Percentiles rank a stretch among this genome's conserved stretches.
These are phyloP conservation scores for Rutstroemia sp. DNA, from an alignment of 2,329 filamentous ascomycete species.

Conservation along the genomic window DNA sequence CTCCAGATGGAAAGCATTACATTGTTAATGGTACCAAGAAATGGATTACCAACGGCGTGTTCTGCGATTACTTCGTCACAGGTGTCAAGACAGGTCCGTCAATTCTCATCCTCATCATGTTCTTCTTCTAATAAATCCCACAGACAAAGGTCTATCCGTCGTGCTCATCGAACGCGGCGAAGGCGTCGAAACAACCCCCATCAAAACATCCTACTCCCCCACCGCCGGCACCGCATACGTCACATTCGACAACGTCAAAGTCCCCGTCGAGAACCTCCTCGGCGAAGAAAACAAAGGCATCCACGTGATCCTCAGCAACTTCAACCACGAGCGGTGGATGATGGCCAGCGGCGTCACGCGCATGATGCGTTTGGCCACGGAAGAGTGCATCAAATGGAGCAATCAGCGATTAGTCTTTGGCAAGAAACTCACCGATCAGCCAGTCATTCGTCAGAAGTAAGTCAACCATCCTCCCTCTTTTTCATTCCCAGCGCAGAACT, in stretches of 20 bases:
- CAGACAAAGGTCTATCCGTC: conserved; percentile 68
- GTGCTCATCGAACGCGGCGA: conserved; percentile 67
- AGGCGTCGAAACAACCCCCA: conserved; percentile 66
- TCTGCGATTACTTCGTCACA: conserved; percentile 75
- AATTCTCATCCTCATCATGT: background rate
- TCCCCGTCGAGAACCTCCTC: conserved; percentile 69
- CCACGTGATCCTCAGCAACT: conserved; percentile 76
- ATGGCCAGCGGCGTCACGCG: conserved; percentile 59
- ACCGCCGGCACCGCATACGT: conserved; percentile 49
- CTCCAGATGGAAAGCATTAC: conserved; percentile 62
- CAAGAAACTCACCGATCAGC: conserved; percentile 75
- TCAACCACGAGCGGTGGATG: conserved; percentile 80
- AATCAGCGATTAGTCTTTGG: conserved; percentile 81
- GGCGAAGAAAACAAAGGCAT: conserved; percentile 83
- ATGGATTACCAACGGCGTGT: conserved; percentile 80
- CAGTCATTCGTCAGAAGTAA: conserved; percentile 74
- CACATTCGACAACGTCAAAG: conserved; percentile 81
- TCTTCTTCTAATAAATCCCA: background rate
- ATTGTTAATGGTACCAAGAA: conserved; percentile 74
- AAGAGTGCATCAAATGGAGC: conserved; percentile 82
- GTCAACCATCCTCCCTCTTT: conserved; percentile 15
- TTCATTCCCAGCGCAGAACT: too few species aligned
- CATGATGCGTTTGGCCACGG: conserved; percentile 60
- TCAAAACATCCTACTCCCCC: conserved; percentile 77
- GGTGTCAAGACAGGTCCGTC: conserved; percentile 56